Base-by-base conservation (phyloP, 106 monocot species). In the Iris macrosiphon region DNA sequence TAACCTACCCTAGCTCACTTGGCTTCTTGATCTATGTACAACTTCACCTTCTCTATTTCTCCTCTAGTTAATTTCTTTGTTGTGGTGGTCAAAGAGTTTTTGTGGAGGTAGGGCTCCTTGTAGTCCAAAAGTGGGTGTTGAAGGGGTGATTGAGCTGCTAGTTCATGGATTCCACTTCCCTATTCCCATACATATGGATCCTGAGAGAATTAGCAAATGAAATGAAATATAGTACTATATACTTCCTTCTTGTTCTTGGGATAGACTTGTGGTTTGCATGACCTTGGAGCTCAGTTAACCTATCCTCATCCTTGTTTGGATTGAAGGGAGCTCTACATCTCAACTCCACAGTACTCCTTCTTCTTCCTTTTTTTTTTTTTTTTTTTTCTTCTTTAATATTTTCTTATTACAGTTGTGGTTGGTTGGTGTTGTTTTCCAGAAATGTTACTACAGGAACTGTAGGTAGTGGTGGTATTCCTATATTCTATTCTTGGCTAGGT, bases 271-370 rank as follows among this genome's bases (percentile, higher is more conserved):
- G 78, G 78, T 28, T 73, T 78, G 78, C 78, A 78, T 78, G 63
- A 73, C 68, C 22, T 17, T 22, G 78, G 78, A 78, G 78, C 72
- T 67, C 67, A 27, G 64, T 58, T 31, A 43, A 38, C 68, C 67
- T 38, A 52, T 22, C 31, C 48, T 72, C 57, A 59, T 37, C 72
- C 27, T 58, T 78, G 22, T 72, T 78, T 78, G 78, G 78, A 78
- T 72, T 78, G 78, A 78, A 78, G 78, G 78, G 78, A 73, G 78
- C 78, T 78, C 78, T 78, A 63, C 72, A 49, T 66, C 44, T 24
- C 8, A 15, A 45, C n/a, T n/a, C n/a, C n/a, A n/a, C n/a, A n/a
- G n/a, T n/a, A n/a, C n/a, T n/a, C n/a, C n/a, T n/a, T 33, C 43
- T 35, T 21, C 31, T 14, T n/a, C 38, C 30, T 21, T 15, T 46